A percentile compares a stretch with the other conserved stretches of the same genome.
Conservation (phyloP, 1,284 basidiomycete genomes). For the Puccinia horiana region DNA sequence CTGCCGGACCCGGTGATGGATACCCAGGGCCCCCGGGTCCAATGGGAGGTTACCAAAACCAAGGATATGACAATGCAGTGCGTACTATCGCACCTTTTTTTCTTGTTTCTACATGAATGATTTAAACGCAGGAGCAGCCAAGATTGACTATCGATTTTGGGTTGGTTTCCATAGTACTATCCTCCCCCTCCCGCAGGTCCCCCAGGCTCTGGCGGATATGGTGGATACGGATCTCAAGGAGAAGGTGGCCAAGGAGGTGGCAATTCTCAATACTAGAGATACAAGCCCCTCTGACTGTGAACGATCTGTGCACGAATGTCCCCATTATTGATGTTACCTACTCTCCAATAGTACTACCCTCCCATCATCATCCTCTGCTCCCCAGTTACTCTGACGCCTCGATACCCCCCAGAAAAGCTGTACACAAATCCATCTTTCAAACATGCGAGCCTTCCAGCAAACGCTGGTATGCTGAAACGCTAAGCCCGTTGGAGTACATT, state of each 20-base stretch:
- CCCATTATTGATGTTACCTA: background rate
- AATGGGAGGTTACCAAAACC: slow-evolving; percentile 13
- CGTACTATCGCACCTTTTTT: background rate
- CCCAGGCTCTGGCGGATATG: slow-evolving; percentile 28
- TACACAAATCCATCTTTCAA: background rate
- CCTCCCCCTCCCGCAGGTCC: slow-evolving; percentile 23
- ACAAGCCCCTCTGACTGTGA: background rate
- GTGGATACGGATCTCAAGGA: slow-evolving; percentile 19
- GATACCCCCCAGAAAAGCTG: background rate
- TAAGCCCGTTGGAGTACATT: background rate
- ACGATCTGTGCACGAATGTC: background rate
- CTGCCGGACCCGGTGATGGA: slow-evolving; percentile 14
- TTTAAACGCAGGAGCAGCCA: background rate
- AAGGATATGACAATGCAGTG: slow-evolving; percentile 17
- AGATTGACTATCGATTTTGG: background rate
- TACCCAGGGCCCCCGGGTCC: slow-evolving; percentile 3
- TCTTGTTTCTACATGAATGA: too few relatives aligned
- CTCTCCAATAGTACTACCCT: background rate
- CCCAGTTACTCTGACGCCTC: background rate
- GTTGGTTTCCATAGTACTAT: background rate
- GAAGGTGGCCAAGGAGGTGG: slow-evolving; percentile 22
- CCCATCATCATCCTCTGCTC: background rate
- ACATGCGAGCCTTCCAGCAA: too few relatives aligned
- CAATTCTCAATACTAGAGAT: slow-evolving; percentile 4
- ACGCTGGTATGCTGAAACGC: too few relatives aligned